Evolutionary conservation across 2,329 filamentous ascomycete species (phyloP).

Genomic region (Harringtonia aguacate): DNA sequence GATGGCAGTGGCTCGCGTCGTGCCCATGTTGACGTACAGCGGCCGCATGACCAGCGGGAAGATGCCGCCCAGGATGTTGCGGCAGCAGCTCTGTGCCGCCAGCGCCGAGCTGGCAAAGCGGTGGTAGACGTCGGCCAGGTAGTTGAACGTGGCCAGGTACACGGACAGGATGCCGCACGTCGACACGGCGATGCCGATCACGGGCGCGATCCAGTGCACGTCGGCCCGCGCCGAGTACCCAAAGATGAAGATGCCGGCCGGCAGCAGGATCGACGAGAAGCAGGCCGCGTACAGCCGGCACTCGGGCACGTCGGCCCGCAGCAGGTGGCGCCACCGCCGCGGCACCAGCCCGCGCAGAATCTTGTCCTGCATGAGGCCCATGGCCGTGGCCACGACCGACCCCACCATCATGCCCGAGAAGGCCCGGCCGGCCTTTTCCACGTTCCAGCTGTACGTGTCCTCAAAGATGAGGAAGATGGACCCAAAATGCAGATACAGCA

Average conservation of each 20-base stretch:
- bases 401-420: conserved; percentile 66
- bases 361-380: conserved; percentile 65
- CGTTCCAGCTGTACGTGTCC: conserved; percentile 54
- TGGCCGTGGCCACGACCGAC: conserved; percentile 50
- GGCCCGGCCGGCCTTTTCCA: conserved; percentile 57
- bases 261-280: conserved; percentile 62
- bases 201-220: conserved; percentile 62
- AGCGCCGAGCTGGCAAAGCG: conserved; percentile 75
- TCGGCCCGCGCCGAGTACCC: conserved; percentile 55
- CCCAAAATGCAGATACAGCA: conserved; percentile 76
- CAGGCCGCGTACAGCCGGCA: conserved; percentile 76
- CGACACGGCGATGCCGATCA: conserved; percentile 59
- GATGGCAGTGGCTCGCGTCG: conserved; percentile 59
- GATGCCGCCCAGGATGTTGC: conserved; percentile 70
- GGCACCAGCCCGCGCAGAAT: conserved; percentile 35
- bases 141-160: conserved; percentile 86
- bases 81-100: conserved; percentile 76
- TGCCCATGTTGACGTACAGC: conserved; percentile 64
- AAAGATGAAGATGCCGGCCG: conserved; percentile 72
- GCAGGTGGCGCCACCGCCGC: conserved; percentile 31
- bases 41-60: conserved; percentile 69
- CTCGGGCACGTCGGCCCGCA: conserved; percentile 54
- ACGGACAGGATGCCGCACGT: conserved; percentile 82
- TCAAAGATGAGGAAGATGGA: conserved; percentile 71
- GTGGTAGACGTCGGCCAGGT: conserved; percentile 80